Base-by-base conservation (phyloP, 2,329 filamentous ascomycete species). In the Diaporthe destruens region DNA sequence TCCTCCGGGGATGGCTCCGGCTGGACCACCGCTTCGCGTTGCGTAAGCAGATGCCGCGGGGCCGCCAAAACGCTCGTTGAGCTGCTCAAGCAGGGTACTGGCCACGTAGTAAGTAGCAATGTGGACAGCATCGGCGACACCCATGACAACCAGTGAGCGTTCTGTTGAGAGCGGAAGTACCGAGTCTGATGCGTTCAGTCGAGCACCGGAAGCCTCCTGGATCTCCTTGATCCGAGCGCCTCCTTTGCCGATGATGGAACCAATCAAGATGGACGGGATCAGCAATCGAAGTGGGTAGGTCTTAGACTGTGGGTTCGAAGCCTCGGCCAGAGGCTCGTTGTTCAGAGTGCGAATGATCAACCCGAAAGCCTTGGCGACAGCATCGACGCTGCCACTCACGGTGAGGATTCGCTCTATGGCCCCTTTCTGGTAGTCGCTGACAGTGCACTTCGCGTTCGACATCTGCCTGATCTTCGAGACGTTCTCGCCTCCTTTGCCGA, bases 71-170 rank as follows among this genome's bases (percentile, higher is more conserved):
- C 96, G 92, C 82, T 99, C 96, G 69, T 96, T 98, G 73, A 99
- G 88, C 85, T 99, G 96, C 86, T 99, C 96, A 61, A 97, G 92
- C 34, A 99, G 89, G n/a, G 96, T 99, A 83, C 96, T 97, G 71
- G 95, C 96, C 75, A 99, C 95, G 80, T 99, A 99, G 86, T 98
- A 99, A 49, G 96, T 98, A 63, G 96, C 96, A 82, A 99, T 99
- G 84, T 99, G 96, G 63, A 99, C 96, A 72, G 96, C 96, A 85
- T 99, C 96, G 69, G 96, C 96, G 72, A 99, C 96, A 81, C 96
- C 96, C 84, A 98, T 94, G 39, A 99, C 95, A 67, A 99, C 96
- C 63, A 99, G 90, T n/a, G 96, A 98, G 61, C 96, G 94, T 85
- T 99, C 96, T 73, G 95, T 97, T 23, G 96, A 99, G 74, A 98